Evolutionary conservation across 495 filamentous ascomycete species (phyloP), one percentile per base, ranked within the genome.

Genomic region (Penicillium desertorum): DNA sequence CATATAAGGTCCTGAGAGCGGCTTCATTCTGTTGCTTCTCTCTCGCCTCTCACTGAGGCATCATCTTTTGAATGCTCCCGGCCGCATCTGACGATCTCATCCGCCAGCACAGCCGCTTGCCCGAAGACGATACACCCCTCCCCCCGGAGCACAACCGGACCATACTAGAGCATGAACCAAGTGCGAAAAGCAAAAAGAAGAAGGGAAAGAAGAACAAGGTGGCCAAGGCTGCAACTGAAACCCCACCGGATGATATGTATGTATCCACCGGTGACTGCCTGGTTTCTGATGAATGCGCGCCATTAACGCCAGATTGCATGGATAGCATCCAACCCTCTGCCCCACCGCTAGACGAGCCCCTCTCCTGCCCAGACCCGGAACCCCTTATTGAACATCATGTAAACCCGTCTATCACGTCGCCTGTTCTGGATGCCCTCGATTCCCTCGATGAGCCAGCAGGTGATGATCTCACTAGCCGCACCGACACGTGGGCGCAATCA

Each of bases 401-500:
- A 32, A 62, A 52, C 42, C 69, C 69, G 51, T 53, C 65, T 30
- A 72, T 78, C 37, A 69, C 69, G 19, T 77, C 76, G 9, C 78
- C 79, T 11, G 69, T 73, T 17, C 70, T 80, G 23, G 75, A 76
- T 60, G 73, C 74, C 9, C 64, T 81, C 7, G 69, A 63, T 23
- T 71, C 73, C 36, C 57, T 76, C 22, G 63, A 57, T 41, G 65
- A 65, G 30, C 63, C 68, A 23, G 57, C 59, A 14, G 72, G 71
- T 14, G 67, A 70, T 45, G 73, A 80, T 57, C 62, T 73, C 14
- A 61, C 63, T 22, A 64, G 64, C 22, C 69, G 74, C 36, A 79
- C 77, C 7, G 74, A 75, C 61, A 78, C 71, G 16, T 83, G 80
- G 80, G 74, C 76, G 32, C 71, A 77, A 49, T 71, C 78, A 2